Evolutionary conservation across 352 stramenopile genomes (phyloP).

Genomic region (Phytopythium ostracodes): DNA sequence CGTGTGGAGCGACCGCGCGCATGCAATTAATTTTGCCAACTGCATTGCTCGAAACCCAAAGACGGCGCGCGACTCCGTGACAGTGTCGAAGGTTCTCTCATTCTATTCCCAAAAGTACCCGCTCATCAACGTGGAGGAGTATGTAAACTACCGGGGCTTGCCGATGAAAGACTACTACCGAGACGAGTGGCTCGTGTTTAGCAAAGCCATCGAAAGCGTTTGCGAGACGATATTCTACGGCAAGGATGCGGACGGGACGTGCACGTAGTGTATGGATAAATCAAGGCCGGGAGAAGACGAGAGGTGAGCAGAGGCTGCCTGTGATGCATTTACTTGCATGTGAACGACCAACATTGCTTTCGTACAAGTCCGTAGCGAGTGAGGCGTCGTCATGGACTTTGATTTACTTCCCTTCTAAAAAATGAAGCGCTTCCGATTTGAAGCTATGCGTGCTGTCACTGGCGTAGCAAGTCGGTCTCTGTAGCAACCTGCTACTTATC

Average conservation of each 20-base stretch:
- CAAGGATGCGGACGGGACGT: not conserved
- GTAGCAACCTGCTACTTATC: slow-evolving; percentile 7
- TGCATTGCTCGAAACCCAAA: not conserved
- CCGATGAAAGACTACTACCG: not conserved
- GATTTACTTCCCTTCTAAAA: not conserved
- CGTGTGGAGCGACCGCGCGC: not conserved
- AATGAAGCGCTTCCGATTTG: not conserved
- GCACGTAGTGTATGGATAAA: not conserved
- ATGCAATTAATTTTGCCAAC: slow-evolving; percentile 2
- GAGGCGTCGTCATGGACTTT: not conserved
- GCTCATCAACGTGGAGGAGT: slow-evolving; percentile 1
- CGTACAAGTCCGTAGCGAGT: not conserved
- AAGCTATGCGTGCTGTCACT: not conserved
- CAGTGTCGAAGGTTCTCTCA: not conserved
- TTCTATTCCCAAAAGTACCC: not conserved
- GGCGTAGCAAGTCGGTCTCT: not conserved
- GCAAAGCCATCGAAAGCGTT: not conserved
- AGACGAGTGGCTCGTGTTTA: not conserved
- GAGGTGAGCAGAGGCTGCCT: not conserved
- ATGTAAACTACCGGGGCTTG: not conserved
- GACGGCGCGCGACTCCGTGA: not conserved
- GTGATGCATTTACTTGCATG: not conserved
- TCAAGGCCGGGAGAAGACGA: not conserved
- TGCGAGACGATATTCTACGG: not conserved
- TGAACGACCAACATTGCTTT: not conserved